Evolutionary conservation across 371 early-diverging fungal genomes (phyloP).

Genomic region (Batkoa obscura): DNA sequence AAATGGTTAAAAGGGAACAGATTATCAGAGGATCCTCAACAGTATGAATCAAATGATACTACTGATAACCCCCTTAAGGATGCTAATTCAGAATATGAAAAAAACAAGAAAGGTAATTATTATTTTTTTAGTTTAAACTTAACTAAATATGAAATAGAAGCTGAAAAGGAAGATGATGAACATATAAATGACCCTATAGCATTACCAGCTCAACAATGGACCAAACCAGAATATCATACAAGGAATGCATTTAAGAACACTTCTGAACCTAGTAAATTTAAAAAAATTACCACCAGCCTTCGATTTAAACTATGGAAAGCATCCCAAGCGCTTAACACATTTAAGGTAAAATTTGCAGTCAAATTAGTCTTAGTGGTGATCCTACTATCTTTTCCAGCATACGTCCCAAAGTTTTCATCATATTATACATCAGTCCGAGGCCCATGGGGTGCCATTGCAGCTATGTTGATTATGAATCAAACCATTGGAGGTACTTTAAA

Average conservation of each 20-base stretch:
- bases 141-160: background rate
- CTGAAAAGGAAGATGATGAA: background rate
- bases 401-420: background rate
- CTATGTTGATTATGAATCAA: background rate
- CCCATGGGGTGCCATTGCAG: constrained; percentile 4
- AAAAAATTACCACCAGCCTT: background rate
- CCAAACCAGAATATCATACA: background rate
- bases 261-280: too few relatives aligned
- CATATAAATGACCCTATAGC: background rate
- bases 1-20: background rate
- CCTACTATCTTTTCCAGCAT: background rate
- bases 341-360: background rate
- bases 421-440: background rate
- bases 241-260: background rate
- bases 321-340: background rate
- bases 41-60: background rate
- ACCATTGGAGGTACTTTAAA: constrained; percentile 2
- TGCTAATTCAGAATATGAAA: background rate
- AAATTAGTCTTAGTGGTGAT: background rate
- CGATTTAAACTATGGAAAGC: background rate
- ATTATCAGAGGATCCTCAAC: background rate
- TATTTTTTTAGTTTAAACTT: background rate
- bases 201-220: constrained; percentile 1
- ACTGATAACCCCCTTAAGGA: background rate
- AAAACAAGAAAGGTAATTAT: background rate